These are phyloP conservation scores for Aegilops sharonensis DNA, from an alignment of 176 grass and related monocot species.

Conservation along the genomic window DNA sequence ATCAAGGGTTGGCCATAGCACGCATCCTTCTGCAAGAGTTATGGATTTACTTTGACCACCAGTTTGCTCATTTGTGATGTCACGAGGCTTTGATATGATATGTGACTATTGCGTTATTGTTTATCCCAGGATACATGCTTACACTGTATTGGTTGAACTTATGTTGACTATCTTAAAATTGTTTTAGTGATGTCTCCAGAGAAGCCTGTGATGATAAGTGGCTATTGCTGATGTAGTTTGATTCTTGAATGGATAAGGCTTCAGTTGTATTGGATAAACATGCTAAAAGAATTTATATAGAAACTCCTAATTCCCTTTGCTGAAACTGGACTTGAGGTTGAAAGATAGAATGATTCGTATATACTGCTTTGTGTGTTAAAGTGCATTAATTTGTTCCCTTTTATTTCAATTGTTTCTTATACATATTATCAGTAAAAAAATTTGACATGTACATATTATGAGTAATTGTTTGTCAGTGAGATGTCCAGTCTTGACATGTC, in stretches of 20 bases:
- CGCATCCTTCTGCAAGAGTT: not conserved
- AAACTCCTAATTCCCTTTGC: not conserved
- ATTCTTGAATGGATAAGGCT: not conserved
- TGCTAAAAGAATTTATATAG: not conserved
- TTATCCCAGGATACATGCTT: not conserved
- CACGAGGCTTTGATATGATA: not conserved
- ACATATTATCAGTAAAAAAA: not conserved
- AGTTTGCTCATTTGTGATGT: not conserved
- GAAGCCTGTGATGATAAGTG: not conserved
- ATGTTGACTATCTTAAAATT: not conserved
- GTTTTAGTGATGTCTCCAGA: not conserved
- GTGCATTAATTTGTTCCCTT: not conserved
- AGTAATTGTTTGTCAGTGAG: not conserved
- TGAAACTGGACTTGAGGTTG: not conserved
- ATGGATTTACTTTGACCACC: not conserved
- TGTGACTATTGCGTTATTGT: not conserved
- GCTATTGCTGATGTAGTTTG: not conserved
- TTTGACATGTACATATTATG: not conserved
- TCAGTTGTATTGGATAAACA: not conserved
- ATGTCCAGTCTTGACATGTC: not conserved
- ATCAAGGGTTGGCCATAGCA: not conserved
- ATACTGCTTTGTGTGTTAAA: not conserved
- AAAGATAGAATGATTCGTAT: not conserved
- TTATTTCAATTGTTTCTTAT: not conserved
- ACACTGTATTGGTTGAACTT: not conserved